These are phyloP conservation scores for Pulveroboletus sp. DNA, from an alignment of 768 basidiomycete species.

Conservation along the genomic window DNA sequence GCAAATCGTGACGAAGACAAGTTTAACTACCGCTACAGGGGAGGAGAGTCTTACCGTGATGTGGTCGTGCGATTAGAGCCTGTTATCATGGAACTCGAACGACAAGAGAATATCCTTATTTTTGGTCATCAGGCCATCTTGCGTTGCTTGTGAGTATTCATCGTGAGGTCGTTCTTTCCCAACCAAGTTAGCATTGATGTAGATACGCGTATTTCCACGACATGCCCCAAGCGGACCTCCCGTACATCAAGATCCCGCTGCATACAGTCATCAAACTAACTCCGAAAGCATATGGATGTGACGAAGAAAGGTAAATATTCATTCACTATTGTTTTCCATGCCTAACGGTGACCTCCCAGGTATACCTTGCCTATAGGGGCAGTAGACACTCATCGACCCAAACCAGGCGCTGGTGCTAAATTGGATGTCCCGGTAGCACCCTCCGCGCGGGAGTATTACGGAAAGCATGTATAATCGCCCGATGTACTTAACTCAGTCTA, in stretches of 20 bases:
- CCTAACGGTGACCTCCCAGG: constrained; percentile 38
- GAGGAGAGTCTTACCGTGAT: constrained; percentile 96
- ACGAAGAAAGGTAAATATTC: constrained; percentile 78
- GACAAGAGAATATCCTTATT: constrained; percentile 95
- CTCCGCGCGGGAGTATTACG: constrained; percentile 37
- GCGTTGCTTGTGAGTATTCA: constrained; percentile 59
- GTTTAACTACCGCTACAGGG: constrained; percentile 97
- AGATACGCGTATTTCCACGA: constrained; percentile 99
- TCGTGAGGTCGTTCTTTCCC: not conserved
- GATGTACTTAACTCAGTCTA: too few species aligned
- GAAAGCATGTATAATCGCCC: constrained; percentile 17
- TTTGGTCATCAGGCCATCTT: constrained; percentile 94
- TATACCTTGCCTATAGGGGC: constrained; percentile 89
- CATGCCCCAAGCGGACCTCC: constrained; percentile 86
- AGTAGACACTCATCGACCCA: constrained; percentile 88
- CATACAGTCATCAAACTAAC: constrained; percentile 99
- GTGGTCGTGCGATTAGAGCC: constrained; percentile 94
- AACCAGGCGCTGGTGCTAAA: constrained; percentile 32
- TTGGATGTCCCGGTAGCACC: constrained; percentile 16
- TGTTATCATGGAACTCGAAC: constrained; percentile 98
- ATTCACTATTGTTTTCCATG: not conserved
- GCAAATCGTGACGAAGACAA: constrained; percentile 98
- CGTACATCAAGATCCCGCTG: constrained; percentile 95
- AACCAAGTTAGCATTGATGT: not conserved
- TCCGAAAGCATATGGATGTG: constrained; percentile 97